A percentile compares a stretch with the other conserved stretches of the same genome.
These are phyloP conservation scores for Sphagnum fallax DNA, from an alignment of 228 moss, liverwort and hornwort species.

Conservation along the genomic window DNA sequence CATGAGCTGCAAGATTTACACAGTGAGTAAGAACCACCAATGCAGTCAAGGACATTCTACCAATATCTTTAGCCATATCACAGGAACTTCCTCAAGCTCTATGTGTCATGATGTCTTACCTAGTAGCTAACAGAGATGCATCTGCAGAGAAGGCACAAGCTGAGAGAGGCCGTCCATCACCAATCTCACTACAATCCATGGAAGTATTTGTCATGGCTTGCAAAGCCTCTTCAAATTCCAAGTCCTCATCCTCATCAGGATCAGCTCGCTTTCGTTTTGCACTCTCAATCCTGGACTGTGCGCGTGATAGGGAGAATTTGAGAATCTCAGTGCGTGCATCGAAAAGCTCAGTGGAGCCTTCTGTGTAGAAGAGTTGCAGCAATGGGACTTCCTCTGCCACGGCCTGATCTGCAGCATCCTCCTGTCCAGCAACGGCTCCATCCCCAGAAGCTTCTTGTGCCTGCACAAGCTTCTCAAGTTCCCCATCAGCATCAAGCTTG, in stretches of 20 bases:
- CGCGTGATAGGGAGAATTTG: slow-evolving; percentile 60
- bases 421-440: slow-evolving; percentile 16
- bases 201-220: slow-evolving; percentile 48
- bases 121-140: slow-evolving; percentile 72
- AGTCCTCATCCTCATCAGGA: slow-evolving; percentile 77
- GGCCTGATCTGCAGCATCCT: slow-evolving; percentile 35
- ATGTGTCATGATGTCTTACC: slow-evolving; percentile 18
- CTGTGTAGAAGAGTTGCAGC: slow-evolving; percentile 74
- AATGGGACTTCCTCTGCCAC: slow-evolving; percentile 44
- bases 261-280: slow-evolving; percentile 54
- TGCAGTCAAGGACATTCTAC: too few species aligned
- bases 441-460: slow-evolving; percentile 65
- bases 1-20: slow-evolving; percentile 44
- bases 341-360: slow-evolving; percentile 63
- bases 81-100: too few species aligned
- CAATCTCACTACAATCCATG: slow-evolving; percentile 91
- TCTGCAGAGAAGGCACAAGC: slow-evolving; percentile 74
- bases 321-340: slow-evolving; percentile 44
- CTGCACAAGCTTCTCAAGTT: slow-evolving; percentile 72
- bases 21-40: too few species aligned
- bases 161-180: slow-evolving; percentile 89
- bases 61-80: too few species aligned
- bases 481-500: slow-evolving; percentile 89
- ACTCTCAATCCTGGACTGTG: slow-evolving; percentile 45
- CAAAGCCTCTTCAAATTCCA: slow-evolving; percentile 59